phyloP scores from a whole-genome alignment of 305 asterid genomes.

The Coffea humblotiana region DNA sequence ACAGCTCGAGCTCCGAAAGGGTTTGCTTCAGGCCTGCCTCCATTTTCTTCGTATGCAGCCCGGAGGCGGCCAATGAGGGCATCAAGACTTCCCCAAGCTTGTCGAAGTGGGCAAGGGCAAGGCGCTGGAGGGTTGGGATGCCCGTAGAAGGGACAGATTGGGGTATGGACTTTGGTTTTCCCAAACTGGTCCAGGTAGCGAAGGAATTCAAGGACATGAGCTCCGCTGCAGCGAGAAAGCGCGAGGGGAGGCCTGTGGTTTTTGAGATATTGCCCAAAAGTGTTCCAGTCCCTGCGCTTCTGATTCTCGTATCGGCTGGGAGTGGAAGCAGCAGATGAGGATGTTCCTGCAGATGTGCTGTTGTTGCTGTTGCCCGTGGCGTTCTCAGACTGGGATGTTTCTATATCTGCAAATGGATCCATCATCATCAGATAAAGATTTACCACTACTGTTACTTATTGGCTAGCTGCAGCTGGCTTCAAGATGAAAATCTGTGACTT shows the following conservation, averaged over 20 bases:
- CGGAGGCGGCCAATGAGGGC: slow-evolving; percentile 82
- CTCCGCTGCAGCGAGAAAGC: slow-evolving; percentile 85
- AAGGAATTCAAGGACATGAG: slow-evolving; percentile 87
- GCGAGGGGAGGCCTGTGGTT: slow-evolving; percentile 91
- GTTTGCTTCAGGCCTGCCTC: slow-evolving; percentile 78
- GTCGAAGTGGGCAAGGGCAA: slow-evolving; percentile 90
- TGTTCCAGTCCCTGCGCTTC: slow-evolving; percentile 90
- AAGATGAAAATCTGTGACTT: background rate
- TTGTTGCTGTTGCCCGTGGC: slow-evolving; percentile 14
- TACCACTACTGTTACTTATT: background rate
- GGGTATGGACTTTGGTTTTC: slow-evolving; percentile 76
- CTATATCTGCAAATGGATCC: slow-evolving; percentile 66
- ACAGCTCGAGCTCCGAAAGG: slow-evolving; percentile 91
- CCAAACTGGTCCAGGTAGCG: slow-evolving; percentile 88
- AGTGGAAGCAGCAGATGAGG: slow-evolving; percentile 31
- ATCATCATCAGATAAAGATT: slow-evolving; percentile 15
- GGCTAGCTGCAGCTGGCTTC: background rate
- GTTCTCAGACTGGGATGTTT: slow-evolving; percentile 50
- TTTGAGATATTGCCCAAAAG: slow-evolving; percentile 72
- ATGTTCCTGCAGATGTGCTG: slow-evolving; percentile 22
- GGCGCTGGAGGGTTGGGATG: slow-evolving; percentile 89
- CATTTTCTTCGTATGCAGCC: slow-evolving; percentile 89
- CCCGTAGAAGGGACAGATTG: slow-evolving; percentile 82
- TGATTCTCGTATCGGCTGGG: slow-evolving; percentile 86
- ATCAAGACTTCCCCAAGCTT: slow-evolving; percentile 97